Base-by-base conservation (phyloP, 2,329 filamentous ascomycete species). In the Neofusicoccum umdonicola region DNA sequence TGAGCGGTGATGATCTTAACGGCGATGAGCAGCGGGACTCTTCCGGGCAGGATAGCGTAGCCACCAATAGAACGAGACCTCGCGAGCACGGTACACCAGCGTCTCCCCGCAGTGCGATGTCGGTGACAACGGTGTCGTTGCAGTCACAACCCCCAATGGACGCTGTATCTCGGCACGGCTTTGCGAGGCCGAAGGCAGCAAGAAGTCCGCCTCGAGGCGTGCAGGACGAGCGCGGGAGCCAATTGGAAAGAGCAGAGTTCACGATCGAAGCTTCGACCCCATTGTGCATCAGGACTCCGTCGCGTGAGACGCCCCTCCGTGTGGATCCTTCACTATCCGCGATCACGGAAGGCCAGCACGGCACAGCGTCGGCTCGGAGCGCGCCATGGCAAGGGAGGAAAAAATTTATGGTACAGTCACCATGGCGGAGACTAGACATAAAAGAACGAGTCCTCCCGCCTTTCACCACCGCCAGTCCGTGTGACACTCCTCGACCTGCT, bases 321-420 rank as follows among this genome's bases (percentile, higher is more conserved):
- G 56, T 60, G 56, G 56, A 60, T 60, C 56, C 56, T 60, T 27
- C 7, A n/a, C 41, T 60, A 35, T 47, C 56, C 56, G 56, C 42
- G 56, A 37, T 48, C 56, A 47, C 56, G 42, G 56, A 22, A 31
- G 39, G 19, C 13, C 41, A 60, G 56, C 56, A 37, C 56, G 56
- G 56, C 56, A 47, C 41, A 60, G 42, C 44, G 47, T 60, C 56
- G 27, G 56, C 56, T 22, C 41, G 17, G 41, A 19, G 41, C 56
- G 42, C 54, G 13, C 4, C 34, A 15, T 27, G 19, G 19, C 31
- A 34, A 9, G 27, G 56, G 35, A 60, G 15, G 8, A 48, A 60
- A 60, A 60, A 57, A 57, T 11, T 60, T 47, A 60, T 60, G 56
- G 56, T 27, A 41, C 31, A 31, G n/a, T 11, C 42, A 34, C 13